Base-by-base conservation (phyloP, 176 grass and related monocot species). In the Triticum aestivum region DNA sequence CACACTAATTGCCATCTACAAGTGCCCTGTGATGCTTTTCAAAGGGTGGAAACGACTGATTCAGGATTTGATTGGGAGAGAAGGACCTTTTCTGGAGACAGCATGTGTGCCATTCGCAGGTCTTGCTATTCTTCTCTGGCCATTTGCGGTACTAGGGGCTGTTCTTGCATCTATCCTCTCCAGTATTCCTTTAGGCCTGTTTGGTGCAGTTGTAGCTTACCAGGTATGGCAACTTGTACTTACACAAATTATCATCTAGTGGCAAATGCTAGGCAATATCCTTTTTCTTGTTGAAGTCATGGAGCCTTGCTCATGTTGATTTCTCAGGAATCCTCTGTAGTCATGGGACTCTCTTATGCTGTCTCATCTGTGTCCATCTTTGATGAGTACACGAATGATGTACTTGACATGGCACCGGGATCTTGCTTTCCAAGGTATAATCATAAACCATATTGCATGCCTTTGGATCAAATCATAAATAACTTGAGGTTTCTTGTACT, bases 341-440 rank as follows among this genome's bases (percentile, higher is more conserved):
- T 70, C 29, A 88, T 93, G 97, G 97, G 97, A 68, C 82, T 99
- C 10, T 79, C 79, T 18, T 99, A 99, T 86, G 87, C 90, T 15
- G 13, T 92, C 14, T 91, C 94, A 13, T 94, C 97, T 20, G 86
- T 99, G 65, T 92, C 97, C 68, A 90, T 99, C 69, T 99, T 93
- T 88, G 97, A 99, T 73, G 97, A 99, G 80, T 99, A 99, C 74
- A 99, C 91, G 3, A 99, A 99, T 73, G 97, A 99, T 18, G 86
- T 96, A 67, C 94, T 99, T 78, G 94, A 93, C 85, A 94, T 99
- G 97, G 94, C 92, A 70, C 87, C 91, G 66, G 97, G 97, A 67
- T 96, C 97, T 88, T 94, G 97, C 85, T 99, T 96, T 91, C 97
- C 97, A 39, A 96, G 85, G 92, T 96, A 71, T 73, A 84, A 64